Evolutionary conservation across 352 stramenopile genomes (phyloP), one percentile per base, ranked within the genome.

Genomic region (Globisporangium barbulae): DNA sequence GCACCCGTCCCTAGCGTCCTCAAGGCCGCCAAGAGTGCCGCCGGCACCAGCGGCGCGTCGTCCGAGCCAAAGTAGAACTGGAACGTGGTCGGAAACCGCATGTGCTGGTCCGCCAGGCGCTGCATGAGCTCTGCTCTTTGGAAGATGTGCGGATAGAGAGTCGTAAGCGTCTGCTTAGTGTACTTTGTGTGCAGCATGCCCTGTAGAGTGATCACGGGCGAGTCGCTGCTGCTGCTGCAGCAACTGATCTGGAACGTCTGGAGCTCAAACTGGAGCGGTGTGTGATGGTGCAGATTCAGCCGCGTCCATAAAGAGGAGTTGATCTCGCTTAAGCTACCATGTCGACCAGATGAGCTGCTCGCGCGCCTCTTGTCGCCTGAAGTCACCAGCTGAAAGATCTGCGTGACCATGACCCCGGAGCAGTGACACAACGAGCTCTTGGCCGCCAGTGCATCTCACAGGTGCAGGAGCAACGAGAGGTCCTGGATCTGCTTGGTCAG

Each of bases 401-500:
- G 55, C 19, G 37, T 13, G 7, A 42, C 37, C 55, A 50, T 61
- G 37, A 3, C 10, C 33, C 31, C 30, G 4, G 52, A 58, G 30
- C 30, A 21, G 10, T 6, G 13, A 9, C 13, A 25, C 8, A 28
- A 21, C 12, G 25, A 25, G 0, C 42, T 10, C 41, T 37, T 60
- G 17, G 63, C 50, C 13, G 54, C 37, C 31, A 88, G 57, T 28
- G 72, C 59, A 12, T 81, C 61, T 8, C 68, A 69, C 33, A 85
- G 62, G n/a, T 69, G 66, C 21, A 76, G 52, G 22, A 84, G 59
- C 25, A 70, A 37, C 49, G 77, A 59, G 21, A 88, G 60, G 56
- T 77, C 67, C 22, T 61, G 63, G 47, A 88, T 71, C 61, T 85
- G 72, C 53, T 62, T 59, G 41, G 71, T 61, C 56, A 85, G 64